Base-by-base conservation (phyloP, 495 filamentous ascomycete species). In the Penicillium crystallinum region DNA sequence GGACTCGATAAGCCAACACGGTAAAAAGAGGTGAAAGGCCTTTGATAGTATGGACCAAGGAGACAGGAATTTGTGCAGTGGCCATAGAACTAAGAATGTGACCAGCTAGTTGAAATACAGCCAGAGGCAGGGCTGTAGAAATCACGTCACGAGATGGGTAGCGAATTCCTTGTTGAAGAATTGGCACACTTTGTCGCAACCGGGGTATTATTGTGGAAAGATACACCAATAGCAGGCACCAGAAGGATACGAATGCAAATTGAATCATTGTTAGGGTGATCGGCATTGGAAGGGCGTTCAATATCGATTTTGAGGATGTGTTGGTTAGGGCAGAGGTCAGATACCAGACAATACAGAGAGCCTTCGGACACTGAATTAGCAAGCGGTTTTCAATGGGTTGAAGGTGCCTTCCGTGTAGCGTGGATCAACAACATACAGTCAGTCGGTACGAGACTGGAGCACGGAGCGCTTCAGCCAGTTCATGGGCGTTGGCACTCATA, bases 41-140 rank as follows among this genome's bases (percentile, higher is more conserved):
- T 73, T 99, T 99, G 67, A 99, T 97, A 1, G 95, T 97, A 71
- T 99, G 93, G 15, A 99, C 93, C 35, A 99, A 78, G 18, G 92
- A 96, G 8, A 99, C 93, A 5, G 95, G 91, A 35, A 97, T 97
- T 55, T 91, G 88, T 37, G 88, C 83, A 43, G 90, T 99, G 12
- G 93, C 91, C 61, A 90, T 95, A 7, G 91, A 95, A 61, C 85
- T 92, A 9, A 96, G 75, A 37, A 99, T 89, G 69, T 97, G 95
- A 14, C 95, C 93, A 4, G 86, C 86, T 43, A 99, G 84, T 67
- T 97, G 91, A 67, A 99, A 99, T 39, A 85, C 77, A 2, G 95
- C 91, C 19, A 99, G 76, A 44, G 93, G 93, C 17, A 96, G 75
- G 2, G 95, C 95, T 0, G 90, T 93, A 53, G 71, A 72, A 59